phyloP scores from a whole-genome alignment of 2,329 filamentous ascomycete species.

The Colletotrichum sp. region DNA sequence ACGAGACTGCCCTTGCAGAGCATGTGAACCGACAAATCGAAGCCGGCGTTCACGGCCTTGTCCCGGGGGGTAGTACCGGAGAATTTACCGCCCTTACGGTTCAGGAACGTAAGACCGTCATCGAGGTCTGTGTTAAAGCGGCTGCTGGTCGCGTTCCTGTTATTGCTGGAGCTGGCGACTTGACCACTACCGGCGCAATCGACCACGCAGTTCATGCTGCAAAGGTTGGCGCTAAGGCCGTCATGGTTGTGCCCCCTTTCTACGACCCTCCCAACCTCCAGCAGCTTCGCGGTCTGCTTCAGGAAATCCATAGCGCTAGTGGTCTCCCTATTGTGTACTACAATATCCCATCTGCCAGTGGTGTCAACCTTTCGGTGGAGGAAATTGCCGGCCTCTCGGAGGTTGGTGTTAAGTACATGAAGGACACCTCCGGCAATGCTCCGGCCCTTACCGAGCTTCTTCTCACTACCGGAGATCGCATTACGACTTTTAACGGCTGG shows the following conservation, averaged over 20 bases:
- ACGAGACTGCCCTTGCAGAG: conserved; percentile 39
- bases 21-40: conserved; percentile 51
- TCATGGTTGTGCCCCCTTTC: conserved; percentile 56
- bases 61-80: conserved; percentile 55
- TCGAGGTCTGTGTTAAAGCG: conserved; percentile 41
- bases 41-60: conserved; percentile 53
- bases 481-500: conserved; percentile 58
- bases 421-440: conserved; percentile 57
- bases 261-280: conserved; percentile 49
- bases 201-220: conserved; percentile 46
- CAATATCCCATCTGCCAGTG: conserved; percentile 54
- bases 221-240: conserved; percentile 41
- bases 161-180: conserved; percentile 47
- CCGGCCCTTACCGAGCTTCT: conserved; percentile 54
- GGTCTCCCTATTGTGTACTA: conserved; percentile 54
- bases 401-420: conserved; percentile 54
- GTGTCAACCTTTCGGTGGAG: conserved; percentile 42
- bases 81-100: conserved; percentile 51
- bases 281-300: conserved; percentile 43
- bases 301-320: conserved; percentile 43
- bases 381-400: conserved; percentile 48
- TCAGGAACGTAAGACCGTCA: conserved; percentile 49
- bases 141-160: conserved; percentile 45
- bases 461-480: conserved; percentile 39
- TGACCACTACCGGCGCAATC: conserved; percentile 43